phyloP scores from a whole-genome alignment of 2,329 filamentous ascomycete genomes.

The Diplocarpon mali region DNA sequence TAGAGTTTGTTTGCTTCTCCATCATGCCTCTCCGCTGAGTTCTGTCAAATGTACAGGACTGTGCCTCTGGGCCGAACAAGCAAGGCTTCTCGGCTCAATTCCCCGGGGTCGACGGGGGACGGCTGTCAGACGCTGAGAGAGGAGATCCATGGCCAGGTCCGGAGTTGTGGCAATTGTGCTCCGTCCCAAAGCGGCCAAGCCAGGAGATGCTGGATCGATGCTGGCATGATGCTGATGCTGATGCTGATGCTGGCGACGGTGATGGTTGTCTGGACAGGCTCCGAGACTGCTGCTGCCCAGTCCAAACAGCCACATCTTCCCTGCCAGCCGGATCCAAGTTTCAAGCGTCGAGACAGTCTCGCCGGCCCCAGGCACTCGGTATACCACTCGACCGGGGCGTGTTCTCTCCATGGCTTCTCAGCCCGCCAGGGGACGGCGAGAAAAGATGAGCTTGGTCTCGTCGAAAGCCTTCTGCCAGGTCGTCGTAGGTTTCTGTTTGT shows the following conservation, averaged over 20 bases:
- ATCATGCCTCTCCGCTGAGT: conserved; percentile 13
- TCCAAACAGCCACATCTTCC: conserved; percentile 8
- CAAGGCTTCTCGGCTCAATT: conserved; percentile 11
- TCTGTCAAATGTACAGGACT: conserved; percentile 18
- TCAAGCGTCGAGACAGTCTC: conserved; percentile 19
- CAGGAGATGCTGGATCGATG: not conserved
- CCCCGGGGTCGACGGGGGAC: conserved; percentile 11
- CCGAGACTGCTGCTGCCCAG: not conserved
- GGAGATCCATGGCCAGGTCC: conserved; percentile 5
- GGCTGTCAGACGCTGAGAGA: conserved; percentile 14
- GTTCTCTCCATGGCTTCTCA: conserved; percentile 14
- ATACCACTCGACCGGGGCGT: conserved; percentile 11
- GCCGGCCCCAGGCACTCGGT: conserved; percentile 10
- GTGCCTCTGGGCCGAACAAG: conserved; percentile 15
- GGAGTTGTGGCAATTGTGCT: conserved; percentile 12
- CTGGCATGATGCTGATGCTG: not conserved
- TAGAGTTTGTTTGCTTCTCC: conserved; percentile 20
- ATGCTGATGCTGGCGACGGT: no score
- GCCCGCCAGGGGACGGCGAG: conserved; percentile 6
- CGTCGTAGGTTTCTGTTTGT: conserved; percentile 13
- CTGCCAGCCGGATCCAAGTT: conserved; percentile 17
- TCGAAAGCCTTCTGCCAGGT: conserved; percentile 2
- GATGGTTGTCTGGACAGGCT: not conserved
- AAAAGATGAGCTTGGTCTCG: conserved; percentile 3
- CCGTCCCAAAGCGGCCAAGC: conserved; percentile 5